A percentile compares a stretch with the other conserved stretches of the same genome.
These are phyloP conservation scores for Hyphopichia homilentoma DNA, from an alignment of 805 yeast species.

Conservation along the genomic window DNA sequence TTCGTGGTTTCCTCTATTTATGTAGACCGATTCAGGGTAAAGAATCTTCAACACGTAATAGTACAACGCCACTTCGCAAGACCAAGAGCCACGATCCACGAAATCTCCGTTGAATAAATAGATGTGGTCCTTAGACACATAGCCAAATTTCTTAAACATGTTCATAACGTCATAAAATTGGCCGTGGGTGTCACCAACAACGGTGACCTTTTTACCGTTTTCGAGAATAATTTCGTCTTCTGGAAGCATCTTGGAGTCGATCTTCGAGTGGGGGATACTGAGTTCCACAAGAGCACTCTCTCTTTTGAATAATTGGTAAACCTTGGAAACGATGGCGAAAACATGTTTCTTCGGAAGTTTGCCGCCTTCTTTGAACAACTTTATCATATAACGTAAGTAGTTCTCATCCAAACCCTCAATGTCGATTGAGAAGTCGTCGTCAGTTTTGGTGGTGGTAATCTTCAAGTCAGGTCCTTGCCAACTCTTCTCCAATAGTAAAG, in stretches of 20 bases:
- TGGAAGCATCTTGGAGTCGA: conserved; percentile 5
- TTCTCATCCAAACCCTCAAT: conserved; percentile 43
- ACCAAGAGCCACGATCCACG: conserved; percentile 98
- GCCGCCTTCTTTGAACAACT: conserved; percentile 69
- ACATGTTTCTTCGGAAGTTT: conserved; percentile 78
- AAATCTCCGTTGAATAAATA: conserved; percentile 95
- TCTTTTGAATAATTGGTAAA: conserved; percentile 53
- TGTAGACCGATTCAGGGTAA: conserved; percentile 63
- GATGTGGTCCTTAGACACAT: conserved; percentile 60
- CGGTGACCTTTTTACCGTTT: conserved; percentile 55
- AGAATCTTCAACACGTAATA: conserved; percentile 73
- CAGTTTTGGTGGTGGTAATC: conserved; percentile 28
- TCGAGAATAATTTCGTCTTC: conserved; percentile 22
- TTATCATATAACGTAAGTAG: conserved; percentile 64
- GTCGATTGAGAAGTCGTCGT: conserved; percentile 23
- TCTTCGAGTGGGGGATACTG: conserved; percentile 32
- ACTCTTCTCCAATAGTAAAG: conserved; percentile 46
- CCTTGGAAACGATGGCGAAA: conserved; percentile 74
- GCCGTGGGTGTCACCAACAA: conserved; percentile 98
- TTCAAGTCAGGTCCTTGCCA: conserved; percentile 59
- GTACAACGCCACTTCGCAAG: conserved; percentile 88
- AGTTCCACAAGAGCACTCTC: conserved; percentile 81
- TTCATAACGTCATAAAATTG: conserved; percentile 89
- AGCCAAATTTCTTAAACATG: conserved; percentile 71
- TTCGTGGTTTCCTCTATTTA: conserved; percentile 96